phyloP scores from a whole-genome alignment of 2,329 filamentous ascomycete genomes.

The Arthrinium puccinioides region DNA sequence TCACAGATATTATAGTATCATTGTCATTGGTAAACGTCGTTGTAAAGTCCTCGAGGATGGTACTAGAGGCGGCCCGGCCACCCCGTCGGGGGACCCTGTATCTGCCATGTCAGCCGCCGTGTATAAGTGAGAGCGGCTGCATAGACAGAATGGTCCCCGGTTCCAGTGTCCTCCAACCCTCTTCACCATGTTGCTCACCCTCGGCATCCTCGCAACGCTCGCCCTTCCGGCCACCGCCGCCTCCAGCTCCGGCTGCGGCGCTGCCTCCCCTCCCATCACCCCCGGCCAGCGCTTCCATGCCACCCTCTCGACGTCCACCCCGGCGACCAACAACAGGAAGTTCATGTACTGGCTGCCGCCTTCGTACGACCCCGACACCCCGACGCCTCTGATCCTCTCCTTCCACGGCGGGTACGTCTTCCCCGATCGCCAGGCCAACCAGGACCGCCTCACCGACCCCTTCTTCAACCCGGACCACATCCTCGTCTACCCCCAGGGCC shows the following conservation, averaged over 20 bases:
- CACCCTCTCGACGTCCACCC: background rate
- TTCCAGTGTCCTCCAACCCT: no score
- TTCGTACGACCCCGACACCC: conserved; percentile 10
- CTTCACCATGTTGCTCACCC: no score
- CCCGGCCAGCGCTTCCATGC: background rate
- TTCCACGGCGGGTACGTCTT: conserved; percentile 15
- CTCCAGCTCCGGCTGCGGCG: background rate
- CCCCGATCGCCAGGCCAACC: conserved; percentile 9
- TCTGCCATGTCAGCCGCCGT: no score
- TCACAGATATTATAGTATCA: no score
- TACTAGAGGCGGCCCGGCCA: no score
- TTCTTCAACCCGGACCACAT: conserved; percentile 15
- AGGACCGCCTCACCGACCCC: conserved; percentile 12
- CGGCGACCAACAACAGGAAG: background rate
- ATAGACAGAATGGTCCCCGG: no score
- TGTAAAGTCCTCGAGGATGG: no score
- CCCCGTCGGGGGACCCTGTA: no score
- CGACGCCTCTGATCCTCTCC: conserved; percentile 15
- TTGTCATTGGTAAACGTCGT: no score
- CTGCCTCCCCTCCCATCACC: background rate
- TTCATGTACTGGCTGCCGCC: conserved; percentile 11
- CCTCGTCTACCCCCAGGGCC: conserved; percentile 16
- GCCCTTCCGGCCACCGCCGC: no score
- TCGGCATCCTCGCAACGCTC: no score
- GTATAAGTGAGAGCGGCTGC: no score